These are phyloP conservation scores for Vigna hirtella DNA, from an alignment of 306 rosid genomes.

Conservation along the genomic window DNA sequence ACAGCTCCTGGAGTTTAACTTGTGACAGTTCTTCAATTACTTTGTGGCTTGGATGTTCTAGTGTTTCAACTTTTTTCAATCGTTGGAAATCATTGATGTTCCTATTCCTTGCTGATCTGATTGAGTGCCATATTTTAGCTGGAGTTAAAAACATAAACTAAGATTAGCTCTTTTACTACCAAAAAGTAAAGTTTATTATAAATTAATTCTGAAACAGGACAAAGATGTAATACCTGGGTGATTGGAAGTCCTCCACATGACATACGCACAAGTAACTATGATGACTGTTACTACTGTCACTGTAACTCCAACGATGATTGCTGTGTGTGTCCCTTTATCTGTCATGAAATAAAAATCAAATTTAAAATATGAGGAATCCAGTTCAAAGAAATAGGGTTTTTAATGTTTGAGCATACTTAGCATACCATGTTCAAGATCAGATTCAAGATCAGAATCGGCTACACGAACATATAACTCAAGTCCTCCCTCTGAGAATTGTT, in stretches of 20 bases:
- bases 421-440: conserved; percentile 48
- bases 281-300: conserved; percentile 24
- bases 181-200: neutral
- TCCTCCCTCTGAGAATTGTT: conserved; percentile 36
- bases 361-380: neutral
- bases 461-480: conserved; percentile 42
- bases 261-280: conserved; percentile 26
- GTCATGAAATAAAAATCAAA: neutral
- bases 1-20: conserved; percentile 32
- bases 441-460: conserved; percentile 43
- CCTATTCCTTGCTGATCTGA: conserved; percentile 2
- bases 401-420: neutral
- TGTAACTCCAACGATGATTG: conserved; percentile 18
- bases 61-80: neutral
- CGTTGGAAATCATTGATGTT: neutral
- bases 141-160: neutral
- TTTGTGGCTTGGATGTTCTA: neutral
- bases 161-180: neutral
- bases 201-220: neutral
- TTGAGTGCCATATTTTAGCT: conserved; percentile 4
- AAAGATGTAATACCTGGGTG: conserved; percentile 3
- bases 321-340: neutral
- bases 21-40: conserved; percentile 32
- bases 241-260: conserved; percentile 28
- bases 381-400: neutral